Evolutionary conservation across 176 grass and related monocot genomes (phyloP).

Genomic region (Cenchrus purpureus): DNA sequence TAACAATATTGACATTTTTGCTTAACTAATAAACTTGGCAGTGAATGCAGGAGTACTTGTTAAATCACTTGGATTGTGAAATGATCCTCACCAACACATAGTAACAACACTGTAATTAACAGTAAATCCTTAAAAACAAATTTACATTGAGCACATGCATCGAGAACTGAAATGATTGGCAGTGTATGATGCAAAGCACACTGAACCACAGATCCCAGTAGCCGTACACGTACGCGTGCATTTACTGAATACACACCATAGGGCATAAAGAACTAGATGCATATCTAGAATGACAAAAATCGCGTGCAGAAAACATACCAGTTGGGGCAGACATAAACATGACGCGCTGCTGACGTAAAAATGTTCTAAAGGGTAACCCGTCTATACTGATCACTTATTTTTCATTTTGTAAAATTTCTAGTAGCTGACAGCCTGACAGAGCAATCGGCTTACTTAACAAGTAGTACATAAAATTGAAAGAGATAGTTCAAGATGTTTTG

Average conservation of each 20-base stretch:
- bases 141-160: no score
- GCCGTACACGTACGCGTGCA: no score
- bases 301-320: neutral
- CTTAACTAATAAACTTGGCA: no score
- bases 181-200: no score
- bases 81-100: no score
- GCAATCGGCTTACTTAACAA: neutral
- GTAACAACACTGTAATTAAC: no score
- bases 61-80: no score
- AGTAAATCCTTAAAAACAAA: no score
- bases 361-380: neutral
- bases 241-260: neutral
- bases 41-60: no score
- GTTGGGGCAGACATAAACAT: neutral
- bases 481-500: neutral
- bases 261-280: constrained; percentile 10
- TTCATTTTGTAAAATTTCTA: neutral
- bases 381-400: neutral
- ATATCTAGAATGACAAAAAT: neutral
- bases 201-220: no score
- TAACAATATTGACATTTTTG: no score
- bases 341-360: neutral
- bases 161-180: no score
- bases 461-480: neutral
- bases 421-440: neutral